Percentiles rank a stretch among this genome's conserved stretches.
phyloP scores from a whole-genome alignment of 2,329 filamentous ascomycete genomes.

The Ophiostoma pallidulum region DNA sequence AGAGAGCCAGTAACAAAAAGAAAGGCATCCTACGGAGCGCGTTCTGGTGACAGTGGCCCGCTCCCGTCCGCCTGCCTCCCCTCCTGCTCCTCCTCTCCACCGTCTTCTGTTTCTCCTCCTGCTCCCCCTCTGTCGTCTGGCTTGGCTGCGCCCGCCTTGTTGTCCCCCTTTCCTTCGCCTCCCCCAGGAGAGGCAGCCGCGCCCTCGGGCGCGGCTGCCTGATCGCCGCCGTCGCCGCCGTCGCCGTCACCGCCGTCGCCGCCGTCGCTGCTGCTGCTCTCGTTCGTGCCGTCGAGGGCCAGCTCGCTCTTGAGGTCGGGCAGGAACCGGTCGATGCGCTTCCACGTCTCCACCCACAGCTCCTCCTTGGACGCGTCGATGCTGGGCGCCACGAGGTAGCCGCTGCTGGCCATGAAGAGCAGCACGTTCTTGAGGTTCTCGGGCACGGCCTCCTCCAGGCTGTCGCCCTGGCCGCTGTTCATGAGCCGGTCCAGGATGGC shows the following conservation, averaged over 20 bases:
- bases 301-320: conserved; percentile 51
- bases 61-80: too few relatives aligned
- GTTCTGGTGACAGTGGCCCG: too few relatives aligned
- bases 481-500: conserved; percentile 93
- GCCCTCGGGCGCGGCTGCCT: too few relatives aligned
- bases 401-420: conserved; percentile 86
- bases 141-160: too few relatives aligned
- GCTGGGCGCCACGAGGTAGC: conserved; percentile 65
- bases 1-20: too few relatives aligned
- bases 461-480: conserved; percentile 89
- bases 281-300: conserved; percentile 34
- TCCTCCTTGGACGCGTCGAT: conserved; percentile 45
- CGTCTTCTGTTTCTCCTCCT: background rate
- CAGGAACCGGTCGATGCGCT: conserved; percentile 55
- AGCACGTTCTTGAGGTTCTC: conserved; percentile 95
- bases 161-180: too few relatives aligned
- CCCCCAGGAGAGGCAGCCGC: too few relatives aligned
- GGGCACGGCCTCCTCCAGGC: conserved; percentile 84
- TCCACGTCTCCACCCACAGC: conserved; percentile 55
- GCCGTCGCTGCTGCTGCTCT: background rate
- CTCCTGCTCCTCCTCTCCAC: background rate
- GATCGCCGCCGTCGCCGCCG: background rate
- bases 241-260: background rate
- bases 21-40: too few relatives aligned
- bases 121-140: background rate